Percentiles rank a stretch among this genome's conserved stretches.
phyloP scores from a whole-genome alignment of 2,329 filamentous ascomycete species.

The Penicillium sp. region DNA sequence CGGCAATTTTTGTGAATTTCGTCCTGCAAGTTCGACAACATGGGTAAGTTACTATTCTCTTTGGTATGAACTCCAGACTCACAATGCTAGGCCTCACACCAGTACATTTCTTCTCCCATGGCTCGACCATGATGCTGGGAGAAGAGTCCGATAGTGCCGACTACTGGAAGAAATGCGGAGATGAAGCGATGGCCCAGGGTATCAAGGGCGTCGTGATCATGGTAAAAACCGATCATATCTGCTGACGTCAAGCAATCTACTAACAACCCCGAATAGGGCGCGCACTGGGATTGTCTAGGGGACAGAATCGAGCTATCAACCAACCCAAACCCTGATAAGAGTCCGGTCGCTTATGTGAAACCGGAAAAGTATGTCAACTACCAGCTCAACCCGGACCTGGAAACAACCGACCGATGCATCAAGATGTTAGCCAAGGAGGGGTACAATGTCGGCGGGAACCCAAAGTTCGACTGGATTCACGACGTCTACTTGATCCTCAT shows the following conservation, averaged over 20 bases:
- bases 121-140: conserved; percentile 71
- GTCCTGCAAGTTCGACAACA: neutral
- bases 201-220: conserved; percentile 67
- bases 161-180: conserved; percentile 67
- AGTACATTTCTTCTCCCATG: conserved; percentile 69
- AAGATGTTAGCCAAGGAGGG: conserved; percentile 52
- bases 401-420: conserved; percentile 53
- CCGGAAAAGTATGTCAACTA: conserved; percentile 66
- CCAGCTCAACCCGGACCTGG: conserved; percentile 60
- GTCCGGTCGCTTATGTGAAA: conserved; percentile 66
- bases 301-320: conserved; percentile 61
- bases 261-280: conserved; percentile 45
- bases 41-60: neutral
- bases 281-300: conserved; percentile 63
- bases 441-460: conserved; percentile 55
- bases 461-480: conserved; percentile 69
- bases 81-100: conserved; percentile 44
- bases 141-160: conserved; percentile 61
- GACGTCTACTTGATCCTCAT: conserved; percentile 69
- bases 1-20: neutral
- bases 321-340: conserved; percentile 61
- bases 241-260: neutral
- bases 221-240: conserved; percentile 39
- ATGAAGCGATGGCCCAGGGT: conserved; percentile 59
- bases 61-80: neutral